A percentile compares a stretch with the other conserved stretches of the same genome.
These are phyloP conservation scores for Chrysoporthe cubensis DNA, from an alignment of 2,329 filamentous ascomycete species.

Conservation along the genomic window DNA sequence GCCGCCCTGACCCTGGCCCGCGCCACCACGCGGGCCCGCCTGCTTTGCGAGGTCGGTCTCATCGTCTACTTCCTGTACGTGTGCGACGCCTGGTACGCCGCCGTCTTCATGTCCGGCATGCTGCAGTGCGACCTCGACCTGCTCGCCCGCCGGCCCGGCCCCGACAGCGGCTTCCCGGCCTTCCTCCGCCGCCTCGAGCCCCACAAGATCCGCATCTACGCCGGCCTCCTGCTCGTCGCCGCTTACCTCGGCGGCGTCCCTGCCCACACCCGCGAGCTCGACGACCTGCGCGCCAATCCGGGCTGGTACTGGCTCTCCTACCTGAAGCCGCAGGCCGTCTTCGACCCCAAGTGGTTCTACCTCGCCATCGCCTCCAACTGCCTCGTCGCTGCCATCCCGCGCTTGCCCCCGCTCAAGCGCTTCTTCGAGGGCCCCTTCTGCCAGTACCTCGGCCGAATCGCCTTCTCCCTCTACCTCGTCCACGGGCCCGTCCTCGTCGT, in stretches of 20 bases:
- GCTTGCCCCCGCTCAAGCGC: constrained; percentile 58
- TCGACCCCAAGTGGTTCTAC: constrained; percentile 70
- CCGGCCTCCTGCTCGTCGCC: constrained; percentile 54
- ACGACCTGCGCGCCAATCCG: constrained; percentile 54
- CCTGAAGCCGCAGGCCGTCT: constrained; percentile 68
- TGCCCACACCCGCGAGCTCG: constrained; percentile 50
- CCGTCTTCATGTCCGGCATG: constrained; percentile 65
- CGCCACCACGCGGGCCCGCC: constrained; percentile 56
- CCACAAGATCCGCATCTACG: constrained; percentile 55
- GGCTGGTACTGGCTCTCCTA: constrained; percentile 65
- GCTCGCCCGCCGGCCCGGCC: constrained; percentile 44
- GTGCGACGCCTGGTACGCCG: constrained; percentile 64
- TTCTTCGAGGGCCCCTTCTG: constrained; percentile 64
- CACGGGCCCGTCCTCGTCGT: constrained; percentile 65
- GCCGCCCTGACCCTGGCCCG: constrained; percentile 59
- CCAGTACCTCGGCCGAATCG: constrained; percentile 66
- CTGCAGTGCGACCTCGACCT: constrained; percentile 64
- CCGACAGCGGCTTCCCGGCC: constrained; percentile 51
- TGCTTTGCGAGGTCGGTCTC: constrained; percentile 56
- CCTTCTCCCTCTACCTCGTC: constrained; percentile 65
- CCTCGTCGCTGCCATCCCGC: constrained; percentile 58
- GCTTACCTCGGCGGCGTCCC: constrained; percentile 66
- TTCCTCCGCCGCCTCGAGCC: constrained; percentile 51
- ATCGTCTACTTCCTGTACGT: constrained; percentile 70
- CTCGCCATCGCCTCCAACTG: constrained; percentile 64